Base-by-base conservation (phyloP, 257 asterid species). In the Fraxinus excelsior region DNA sequence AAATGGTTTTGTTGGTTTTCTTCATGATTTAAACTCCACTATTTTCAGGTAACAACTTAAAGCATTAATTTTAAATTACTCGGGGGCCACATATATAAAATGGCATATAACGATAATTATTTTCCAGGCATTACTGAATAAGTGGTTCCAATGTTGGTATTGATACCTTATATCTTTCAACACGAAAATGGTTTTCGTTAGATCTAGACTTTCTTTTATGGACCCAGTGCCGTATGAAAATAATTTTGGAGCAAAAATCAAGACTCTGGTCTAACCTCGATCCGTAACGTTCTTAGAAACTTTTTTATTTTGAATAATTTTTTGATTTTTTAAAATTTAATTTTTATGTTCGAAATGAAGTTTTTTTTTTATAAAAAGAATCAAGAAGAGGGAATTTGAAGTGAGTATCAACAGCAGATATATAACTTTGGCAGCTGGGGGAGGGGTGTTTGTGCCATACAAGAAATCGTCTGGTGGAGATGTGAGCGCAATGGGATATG, bases 31-130 rank as follows among this genome's bases (percentile, higher is more conserved):
- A 76, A 65, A 26, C 73, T 19, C 42, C 56, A 71, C 81, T 75
- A 80, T 65, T 67, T 76, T 44, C 76, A 12, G 29, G 56, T 67
- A 76, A 67, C 79, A 78, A 34, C 38, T 74, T 74, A 76, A n/a
- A 72, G 1, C 56, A 11, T 46, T 12, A 12, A 11, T 34, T 46
- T 14, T 11, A 6, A 14, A 46, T 14, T 46, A 46, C 6, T 12
- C n/a, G 0, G 19, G 56, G 12, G 19, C 13, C 56, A 11, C 19
- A 16, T 46, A 46, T 16, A n/a, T n/a, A n/a, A n/a, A 12, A 13
- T 46, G 56, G 19, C 1, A 46, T 14, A 46, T 46, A 13, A 46
- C 14, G 56, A 14, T 46, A 46, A 11, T 16, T 5, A 46, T 46
- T 46, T 46, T 46, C 19, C 3, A 46, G 56, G 14, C 14, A 1